Evolutionary conservation across 140 eudicot species (phyloP).

Genomic region (Bidens hawaiensis): DNA sequence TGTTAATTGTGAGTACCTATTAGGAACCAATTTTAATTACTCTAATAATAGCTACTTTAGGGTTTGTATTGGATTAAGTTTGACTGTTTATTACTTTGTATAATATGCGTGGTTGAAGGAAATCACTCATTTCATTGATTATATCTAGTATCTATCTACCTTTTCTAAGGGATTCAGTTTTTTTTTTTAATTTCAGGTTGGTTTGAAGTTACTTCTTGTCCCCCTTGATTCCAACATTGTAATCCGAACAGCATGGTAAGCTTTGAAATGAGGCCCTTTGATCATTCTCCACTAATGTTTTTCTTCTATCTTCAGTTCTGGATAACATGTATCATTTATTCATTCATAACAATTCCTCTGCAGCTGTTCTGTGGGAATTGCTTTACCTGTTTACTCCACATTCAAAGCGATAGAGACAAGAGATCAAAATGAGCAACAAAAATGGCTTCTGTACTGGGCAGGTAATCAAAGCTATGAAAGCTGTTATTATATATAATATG

Average conservation of each 20-base stretch:
- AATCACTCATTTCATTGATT: neutral
- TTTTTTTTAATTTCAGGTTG: conserved; percentile 48
- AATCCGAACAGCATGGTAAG: conserved; percentile 89
- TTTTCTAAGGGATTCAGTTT: neutral
- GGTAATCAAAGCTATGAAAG: conserved; percentile 44
- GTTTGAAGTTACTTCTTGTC: conserved; percentile 70
- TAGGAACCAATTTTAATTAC: neutral
- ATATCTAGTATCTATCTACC: no score
- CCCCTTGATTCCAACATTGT: conserved; percentile 84
- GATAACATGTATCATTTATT: neutral
- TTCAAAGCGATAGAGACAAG: conserved; percentile 77
- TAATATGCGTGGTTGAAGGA: neutral
- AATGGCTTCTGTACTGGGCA: conserved; percentile 96
- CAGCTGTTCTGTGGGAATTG: conserved; percentile 88
- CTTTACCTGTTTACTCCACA: conserved; percentile 84
- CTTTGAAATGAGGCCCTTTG: conserved; percentile 1
- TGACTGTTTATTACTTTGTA: neutral
- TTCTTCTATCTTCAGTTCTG: neutral
- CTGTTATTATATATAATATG: neutral
- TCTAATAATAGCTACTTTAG: neutral
- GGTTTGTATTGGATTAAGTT: neutral
- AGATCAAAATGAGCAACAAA: conserved; percentile 70
- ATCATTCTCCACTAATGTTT: conserved; percentile 13
- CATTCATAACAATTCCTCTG: conserved; percentile 6
- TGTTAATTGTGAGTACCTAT: neutral